These are phyloP conservation scores for Porphyra umbilicalis DNA, from an alignment of 31 red algal genomes.

Conservation along the genomic window DNA sequence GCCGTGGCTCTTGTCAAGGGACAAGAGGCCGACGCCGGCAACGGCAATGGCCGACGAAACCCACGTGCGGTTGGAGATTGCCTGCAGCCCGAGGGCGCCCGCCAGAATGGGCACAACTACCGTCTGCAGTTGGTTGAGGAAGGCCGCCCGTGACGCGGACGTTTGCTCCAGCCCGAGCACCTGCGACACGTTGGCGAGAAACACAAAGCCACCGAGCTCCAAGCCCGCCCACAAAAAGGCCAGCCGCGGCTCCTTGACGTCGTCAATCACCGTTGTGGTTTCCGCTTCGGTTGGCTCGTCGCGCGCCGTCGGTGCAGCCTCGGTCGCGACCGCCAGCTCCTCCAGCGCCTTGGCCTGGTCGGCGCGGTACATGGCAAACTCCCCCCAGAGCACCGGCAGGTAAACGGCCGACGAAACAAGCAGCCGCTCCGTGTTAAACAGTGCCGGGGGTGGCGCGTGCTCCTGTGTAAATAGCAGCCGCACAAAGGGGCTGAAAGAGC, in stretches of 20 bases:
- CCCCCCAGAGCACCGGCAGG: constrained; percentile 37
- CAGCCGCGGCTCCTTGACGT: constrained; percentile 4
- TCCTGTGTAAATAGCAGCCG: constrained; percentile 62
- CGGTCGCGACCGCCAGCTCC: background rate
- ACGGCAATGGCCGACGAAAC: constrained; percentile 62
- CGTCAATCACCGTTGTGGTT: background rate
- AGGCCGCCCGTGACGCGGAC: constrained; percentile 73
- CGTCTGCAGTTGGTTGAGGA: constrained; percentile 88
- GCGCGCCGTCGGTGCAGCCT: background rate
- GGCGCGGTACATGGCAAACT: background rate
- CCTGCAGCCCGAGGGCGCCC: constrained; percentile 45
- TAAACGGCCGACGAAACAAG: constrained; percentile 64
- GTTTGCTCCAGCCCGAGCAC: constrained; percentile 87
- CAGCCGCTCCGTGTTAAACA: constrained; percentile 92
- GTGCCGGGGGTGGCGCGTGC: constrained; percentile 48
- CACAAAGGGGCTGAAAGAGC: constrained; percentile 83
- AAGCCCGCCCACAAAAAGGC: constrained; percentile 55
- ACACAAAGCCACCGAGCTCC: constrained; percentile 87
- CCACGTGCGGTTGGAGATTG: constrained; percentile 36
- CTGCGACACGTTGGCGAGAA: constrained; percentile 86
- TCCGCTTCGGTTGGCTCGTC: background rate
- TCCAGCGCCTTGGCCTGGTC: constrained; percentile 7
- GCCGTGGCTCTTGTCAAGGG: constrained; percentile 61
- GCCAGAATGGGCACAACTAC: constrained; percentile 80
- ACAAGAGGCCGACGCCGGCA: constrained; percentile 66